Conservation (phyloP, 257 asterid species). For the Nicotiana undulata region DNA sequence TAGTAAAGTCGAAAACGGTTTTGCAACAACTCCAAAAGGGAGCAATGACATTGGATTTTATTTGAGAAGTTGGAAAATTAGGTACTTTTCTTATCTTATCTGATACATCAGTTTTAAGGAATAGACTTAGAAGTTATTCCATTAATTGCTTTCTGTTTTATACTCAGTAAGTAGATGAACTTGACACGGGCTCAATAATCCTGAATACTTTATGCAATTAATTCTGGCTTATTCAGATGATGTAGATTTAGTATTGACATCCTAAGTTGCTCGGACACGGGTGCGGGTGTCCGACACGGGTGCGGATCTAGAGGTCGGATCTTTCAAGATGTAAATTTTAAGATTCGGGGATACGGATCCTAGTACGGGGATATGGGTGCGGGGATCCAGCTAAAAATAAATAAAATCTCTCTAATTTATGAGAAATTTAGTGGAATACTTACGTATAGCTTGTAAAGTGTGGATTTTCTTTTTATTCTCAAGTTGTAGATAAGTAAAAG, state of each 20-base stretch:
- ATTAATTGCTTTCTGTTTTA: neutral
- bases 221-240: neutral
- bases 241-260: neutral
- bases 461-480: no score
- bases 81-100: neutral
- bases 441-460: no score
- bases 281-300: no score
- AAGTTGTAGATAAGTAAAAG: no score
- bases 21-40: neutral
- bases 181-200: neutral
- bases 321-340: no score
- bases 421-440: no score
- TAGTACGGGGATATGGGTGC: no score
- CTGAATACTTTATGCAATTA: neutral
- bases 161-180: neutral
- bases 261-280: no score
- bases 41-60: neutral
- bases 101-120: neutral
- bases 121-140: neutral
- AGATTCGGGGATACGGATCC: no score
- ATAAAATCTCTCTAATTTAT: no score
- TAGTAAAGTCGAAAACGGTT: neutral
- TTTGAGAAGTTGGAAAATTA: neutral
- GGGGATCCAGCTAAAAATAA: no score
- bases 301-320: no score